Percentiles rank a stretch among this genome's conserved stretches.
These are phyloP conservation scores for Leccinum incarnatum DNA, from an alignment of 768 basidiomycete species.

Conservation along the genomic window DNA sequence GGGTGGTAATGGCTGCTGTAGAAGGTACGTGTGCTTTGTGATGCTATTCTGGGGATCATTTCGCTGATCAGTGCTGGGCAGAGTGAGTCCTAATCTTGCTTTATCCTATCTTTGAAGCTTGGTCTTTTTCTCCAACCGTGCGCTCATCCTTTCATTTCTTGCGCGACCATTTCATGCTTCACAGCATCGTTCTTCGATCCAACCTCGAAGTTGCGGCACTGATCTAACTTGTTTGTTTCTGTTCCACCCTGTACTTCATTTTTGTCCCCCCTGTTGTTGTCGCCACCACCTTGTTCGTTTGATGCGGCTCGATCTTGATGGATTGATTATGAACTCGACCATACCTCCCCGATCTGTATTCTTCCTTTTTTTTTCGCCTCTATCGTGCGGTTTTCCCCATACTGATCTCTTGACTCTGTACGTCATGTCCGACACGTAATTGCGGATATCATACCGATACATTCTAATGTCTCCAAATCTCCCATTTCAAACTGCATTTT, in stretches of 20 bases:
- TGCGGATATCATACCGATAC: conserved; percentile 18
- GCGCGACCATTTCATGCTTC: conserved; percentile 14
- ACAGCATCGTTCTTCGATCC: conserved; percentile 38
- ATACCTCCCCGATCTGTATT: conserved; percentile 4
- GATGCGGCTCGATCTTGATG: conserved; percentile 13
- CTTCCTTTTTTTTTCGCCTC: conserved; percentile 8
- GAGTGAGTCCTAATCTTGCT: conserved; percentile 58
- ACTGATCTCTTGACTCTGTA: conserved; percentile 20
- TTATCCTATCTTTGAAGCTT: conserved; percentile 23
- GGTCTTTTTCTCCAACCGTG: conserved; percentile 15
- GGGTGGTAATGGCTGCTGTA: conserved; percentile 94
- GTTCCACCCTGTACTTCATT: conserved; percentile 14
- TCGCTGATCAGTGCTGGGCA: conserved; percentile 30
- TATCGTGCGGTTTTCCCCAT: conserved; percentile 5
- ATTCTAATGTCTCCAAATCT: conserved; percentile 13
- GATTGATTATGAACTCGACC: conserved; percentile 15
- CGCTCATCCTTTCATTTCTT: conserved; percentile 27
- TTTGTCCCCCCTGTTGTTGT: conserved; percentile 14
- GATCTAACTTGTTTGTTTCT: conserved; percentile 29
- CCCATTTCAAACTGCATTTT: conserved; percentile 3
- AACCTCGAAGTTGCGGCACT: conserved; percentile 35
- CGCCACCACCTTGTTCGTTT: conserved; percentile 21
- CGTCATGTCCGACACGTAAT: conserved; percentile 30
- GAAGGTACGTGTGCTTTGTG: conserved; percentile 61
- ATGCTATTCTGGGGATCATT: background rate